These are phyloP conservation scores for Skeletonema grethae DNA, from an alignment of 108 stramenopile species.

Conservation along the genomic window DNA sequence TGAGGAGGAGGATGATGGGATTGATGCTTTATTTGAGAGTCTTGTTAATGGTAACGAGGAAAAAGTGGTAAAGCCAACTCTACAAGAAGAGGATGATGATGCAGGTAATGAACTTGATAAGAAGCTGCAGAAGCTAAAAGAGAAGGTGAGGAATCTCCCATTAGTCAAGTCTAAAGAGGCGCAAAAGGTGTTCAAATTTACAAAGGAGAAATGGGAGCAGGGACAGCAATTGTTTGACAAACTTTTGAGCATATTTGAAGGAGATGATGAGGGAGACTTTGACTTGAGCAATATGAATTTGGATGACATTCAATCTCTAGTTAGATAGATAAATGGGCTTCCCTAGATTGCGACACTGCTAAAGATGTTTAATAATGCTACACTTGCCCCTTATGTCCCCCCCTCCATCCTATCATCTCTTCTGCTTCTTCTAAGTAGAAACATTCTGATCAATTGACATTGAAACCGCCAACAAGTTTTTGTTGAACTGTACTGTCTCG, in stretches of 20 bases:
- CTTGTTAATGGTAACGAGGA: neutral
- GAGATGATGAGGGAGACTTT: slow-evolving; percentile 29
- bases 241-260: slow-evolving; percentile 33
- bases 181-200: slow-evolving; percentile 32
- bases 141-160: slow-evolving; percentile 15
- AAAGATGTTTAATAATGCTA: too few species aligned
- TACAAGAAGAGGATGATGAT: slow-evolving; percentile 7
- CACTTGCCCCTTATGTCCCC: too few species aligned
- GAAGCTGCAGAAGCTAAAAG: neutral
- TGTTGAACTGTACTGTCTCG: slow-evolving; percentile 8
- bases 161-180: slow-evolving; percentile 28
- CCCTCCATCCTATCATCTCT: too few species aligned
- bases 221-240: slow-evolving; percentile 34
- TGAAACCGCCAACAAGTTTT: slow-evolving; percentile 3
- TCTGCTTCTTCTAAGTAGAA: too few species aligned
- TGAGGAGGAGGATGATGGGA: slow-evolving; percentile 10
- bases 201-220: slow-evolving; percentile 34
- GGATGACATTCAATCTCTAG: slow-evolving; percentile 15
- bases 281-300: slow-evolving; percentile 20
- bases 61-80: neutral
- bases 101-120: neutral
- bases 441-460: too few species aligned
- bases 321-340: neutral
- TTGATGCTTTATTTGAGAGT: neutral
- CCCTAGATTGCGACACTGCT: neutral